Evolutionary conservation across 257 asterid genomes (phyloP).

Genomic region (Petrea volubilis): DNA sequence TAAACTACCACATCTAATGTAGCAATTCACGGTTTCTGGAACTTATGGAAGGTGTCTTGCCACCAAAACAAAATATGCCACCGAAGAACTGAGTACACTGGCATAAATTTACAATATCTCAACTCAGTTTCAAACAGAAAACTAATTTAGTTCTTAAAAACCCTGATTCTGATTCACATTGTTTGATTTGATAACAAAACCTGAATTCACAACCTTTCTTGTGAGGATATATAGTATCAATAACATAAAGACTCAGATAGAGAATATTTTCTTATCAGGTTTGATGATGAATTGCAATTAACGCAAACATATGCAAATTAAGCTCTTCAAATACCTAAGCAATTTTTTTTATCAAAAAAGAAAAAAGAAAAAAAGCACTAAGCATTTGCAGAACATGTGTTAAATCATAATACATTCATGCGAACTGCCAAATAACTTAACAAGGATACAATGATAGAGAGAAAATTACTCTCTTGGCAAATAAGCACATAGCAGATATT

Average conservation of each 20-base stretch:
- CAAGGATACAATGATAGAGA: conserved; percentile 9
- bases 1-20: neutral
- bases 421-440: conserved; percentile 10
- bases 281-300: conserved; percentile 7
- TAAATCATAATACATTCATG: neutral
- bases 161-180: neutral
- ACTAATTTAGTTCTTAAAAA: neutral
- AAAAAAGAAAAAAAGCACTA: no score
- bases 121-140: conserved; percentile 1
- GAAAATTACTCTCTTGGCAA: conserved; percentile 8
- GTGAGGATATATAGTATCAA: neutral
- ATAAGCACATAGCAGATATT: conserved; percentile 16
- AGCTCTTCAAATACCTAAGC: conserved; percentile 15
- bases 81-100: conserved; percentile 12
- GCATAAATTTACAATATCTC: conserved; percentile 8
- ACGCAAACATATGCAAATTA: conserved; percentile 8
- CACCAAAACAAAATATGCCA: conserved; percentile 6
- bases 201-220: neutral
- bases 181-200: neutral
- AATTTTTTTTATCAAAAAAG: no score
- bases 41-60: conserved; percentile 7
- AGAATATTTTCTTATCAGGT: neutral
- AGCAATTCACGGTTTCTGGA: neutral
- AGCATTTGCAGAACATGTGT: neutral
- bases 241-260: neutral